phyloP scores from a whole-genome alignment of 225 moss, liverwort and hornwort species.

The Sphagnum tenellum region DNA sequence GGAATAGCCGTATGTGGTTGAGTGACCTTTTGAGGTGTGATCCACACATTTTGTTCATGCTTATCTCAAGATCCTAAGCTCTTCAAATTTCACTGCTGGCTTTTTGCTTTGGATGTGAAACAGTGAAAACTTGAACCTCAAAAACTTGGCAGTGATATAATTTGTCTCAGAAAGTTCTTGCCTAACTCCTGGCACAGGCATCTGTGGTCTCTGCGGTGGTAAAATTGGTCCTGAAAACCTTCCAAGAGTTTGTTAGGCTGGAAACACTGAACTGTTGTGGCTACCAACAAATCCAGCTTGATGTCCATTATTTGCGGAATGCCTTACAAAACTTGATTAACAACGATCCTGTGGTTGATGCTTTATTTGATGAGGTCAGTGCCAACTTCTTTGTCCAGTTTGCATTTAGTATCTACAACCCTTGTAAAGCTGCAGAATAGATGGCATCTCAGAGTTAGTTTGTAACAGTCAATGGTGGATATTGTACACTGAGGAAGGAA shows the following conservation, averaged over 20 bases:
- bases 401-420: not conserved
- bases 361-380: constrained; percentile 47
- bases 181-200: constrained; percentile 12
- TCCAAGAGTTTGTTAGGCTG: constrained; percentile 47
- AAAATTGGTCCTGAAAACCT: constrained; percentile 44
- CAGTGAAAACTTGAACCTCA: too few relatives aligned
- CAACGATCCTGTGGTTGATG: constrained; percentile 33
- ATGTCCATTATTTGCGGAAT: constrained; percentile 40
- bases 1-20: not conserved
- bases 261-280: constrained; percentile 53
- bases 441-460: not conserved
- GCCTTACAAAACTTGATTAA: constrained; percentile 32
- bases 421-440: not conserved
- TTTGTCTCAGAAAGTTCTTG: not conserved
- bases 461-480: not conserved
- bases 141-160: too few relatives aligned
- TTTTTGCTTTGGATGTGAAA: too few relatives aligned
- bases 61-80: not conserved
- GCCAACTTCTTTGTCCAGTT: not conserved
- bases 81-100: not conserved
- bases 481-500: not conserved
- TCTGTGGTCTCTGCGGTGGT: constrained; percentile 43
- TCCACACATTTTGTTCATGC: not conserved
- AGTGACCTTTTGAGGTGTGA: not conserved
- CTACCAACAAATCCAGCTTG: constrained; percentile 54